Conservation (phyloP, 352 stramenopile species). For the Globisporangium paddicum region DNA sequence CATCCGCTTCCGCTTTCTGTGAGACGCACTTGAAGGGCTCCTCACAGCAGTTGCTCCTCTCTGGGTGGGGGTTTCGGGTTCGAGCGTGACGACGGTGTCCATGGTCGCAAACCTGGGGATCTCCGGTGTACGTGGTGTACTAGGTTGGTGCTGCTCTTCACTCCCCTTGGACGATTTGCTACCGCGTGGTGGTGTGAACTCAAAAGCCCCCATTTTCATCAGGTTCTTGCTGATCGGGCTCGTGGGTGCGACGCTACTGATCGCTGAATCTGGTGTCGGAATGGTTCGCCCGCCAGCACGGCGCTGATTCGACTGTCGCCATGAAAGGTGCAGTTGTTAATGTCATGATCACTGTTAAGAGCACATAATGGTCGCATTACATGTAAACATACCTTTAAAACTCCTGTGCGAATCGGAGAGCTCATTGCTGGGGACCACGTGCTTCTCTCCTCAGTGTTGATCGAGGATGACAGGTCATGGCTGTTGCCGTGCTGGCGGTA, state of each 20-base stretch:
- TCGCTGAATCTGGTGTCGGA: constrained; percentile 53
- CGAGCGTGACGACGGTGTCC: constrained; percentile 20
- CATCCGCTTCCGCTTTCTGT: constrained; percentile 49
- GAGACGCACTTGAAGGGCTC: constrained; percentile 19
- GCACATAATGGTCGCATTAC: neutral
- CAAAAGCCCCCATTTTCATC: constrained; percentile 79
- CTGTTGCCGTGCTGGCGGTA: constrained; percentile 20
- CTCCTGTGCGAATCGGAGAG: constrained; percentile 42
- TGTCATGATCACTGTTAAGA: neutral
- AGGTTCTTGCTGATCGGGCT: constrained; percentile 76
- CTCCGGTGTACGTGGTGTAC: constrained; percentile 37
- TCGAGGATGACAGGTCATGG: constrained; percentile 35
- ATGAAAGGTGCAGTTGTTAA: neutral
- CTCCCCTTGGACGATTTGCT: constrained; percentile 22
- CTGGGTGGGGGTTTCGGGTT: constrained; percentile 7
- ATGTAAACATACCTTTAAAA: constrained; percentile 33
- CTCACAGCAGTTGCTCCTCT: constrained; percentile 2
- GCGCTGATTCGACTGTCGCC: constrained; percentile 14
- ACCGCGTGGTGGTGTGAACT: constrained; percentile 53
- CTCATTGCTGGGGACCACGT: constrained; percentile 55
- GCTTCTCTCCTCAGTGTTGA: constrained; percentile 38
- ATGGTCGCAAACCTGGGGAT: constrained; percentile 60
- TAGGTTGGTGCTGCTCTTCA: constrained; percentile 19
- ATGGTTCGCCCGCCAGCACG: constrained; percentile 16
- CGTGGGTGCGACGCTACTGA: constrained; percentile 64